Percentiles rank a stretch among this genome's conserved stretches.
phyloP scores from a whole-genome alignment of 768 basidiomycete species.

The Phylloporus arenicola region DNA sequence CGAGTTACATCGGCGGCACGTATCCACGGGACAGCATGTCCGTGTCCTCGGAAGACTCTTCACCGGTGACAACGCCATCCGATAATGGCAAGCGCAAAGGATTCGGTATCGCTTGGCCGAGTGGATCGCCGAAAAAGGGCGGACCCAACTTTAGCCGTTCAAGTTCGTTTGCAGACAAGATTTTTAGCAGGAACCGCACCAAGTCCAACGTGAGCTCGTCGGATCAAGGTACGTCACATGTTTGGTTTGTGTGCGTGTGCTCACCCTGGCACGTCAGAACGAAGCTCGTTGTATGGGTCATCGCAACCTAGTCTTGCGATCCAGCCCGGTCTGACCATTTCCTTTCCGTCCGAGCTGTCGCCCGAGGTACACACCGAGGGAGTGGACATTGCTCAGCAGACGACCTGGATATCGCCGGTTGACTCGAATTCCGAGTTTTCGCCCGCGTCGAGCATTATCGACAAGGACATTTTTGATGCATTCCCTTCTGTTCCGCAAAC shows the following conservation, averaged over 20 bases:
- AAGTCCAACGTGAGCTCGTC: slow-evolving; percentile 47
- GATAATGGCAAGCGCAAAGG: slow-evolving; percentile 34
- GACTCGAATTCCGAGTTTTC: slow-evolving; percentile 40
- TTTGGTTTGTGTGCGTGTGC: not conserved
- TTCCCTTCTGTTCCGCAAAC: slow-evolving; percentile 66
- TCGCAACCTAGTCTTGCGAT: slow-evolving; percentile 22
- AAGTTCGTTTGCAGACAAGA: slow-evolving; percentile 55
- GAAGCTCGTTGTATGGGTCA: slow-evolving; percentile 24
- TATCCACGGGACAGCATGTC: slow-evolving; percentile 58
- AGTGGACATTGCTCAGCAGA: slow-evolving; percentile 27
- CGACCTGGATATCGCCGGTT: slow-evolving; percentile 46
- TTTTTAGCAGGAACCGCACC: slow-evolving; percentile 51
- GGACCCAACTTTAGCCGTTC: slow-evolving; percentile 40
- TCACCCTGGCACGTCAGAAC: slow-evolving; percentile 14
- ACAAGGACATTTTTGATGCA: slow-evolving; percentile 59
- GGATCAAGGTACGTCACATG: slow-evolving; percentile 36
- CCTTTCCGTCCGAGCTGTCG: slow-evolving; percentile 19
- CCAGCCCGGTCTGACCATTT: slow-evolving; percentile 20
- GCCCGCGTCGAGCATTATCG: slow-evolving; percentile 37
- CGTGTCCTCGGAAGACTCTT: slow-evolving; percentile 65
- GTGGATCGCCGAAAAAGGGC: slow-evolving; percentile 48
- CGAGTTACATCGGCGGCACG: slow-evolving; percentile 35
- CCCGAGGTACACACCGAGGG: slow-evolving; percentile 9
- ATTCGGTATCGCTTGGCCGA: slow-evolving; percentile 43
- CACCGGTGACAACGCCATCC: slow-evolving; percentile 54